These are phyloP conservation scores for Cystobasidiaceae sp. DNA, from an alignment of 1,284 basidiomycete genomes.

Conservation along the genomic window DNA sequence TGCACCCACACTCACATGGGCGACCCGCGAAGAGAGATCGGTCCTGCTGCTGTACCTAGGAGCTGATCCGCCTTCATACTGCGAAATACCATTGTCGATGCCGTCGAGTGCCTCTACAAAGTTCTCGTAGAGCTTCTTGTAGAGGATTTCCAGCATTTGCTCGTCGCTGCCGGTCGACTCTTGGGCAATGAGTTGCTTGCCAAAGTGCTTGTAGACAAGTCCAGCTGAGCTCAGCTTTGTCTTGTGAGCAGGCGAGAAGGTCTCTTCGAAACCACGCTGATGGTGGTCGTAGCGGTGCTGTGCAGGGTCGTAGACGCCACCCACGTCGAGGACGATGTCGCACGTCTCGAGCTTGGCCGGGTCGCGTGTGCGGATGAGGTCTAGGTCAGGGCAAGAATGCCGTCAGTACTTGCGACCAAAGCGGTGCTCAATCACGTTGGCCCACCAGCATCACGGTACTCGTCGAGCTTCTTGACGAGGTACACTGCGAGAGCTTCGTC, in stretches of 20 bases:
- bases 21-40: constrained; percentile 75
- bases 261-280: constrained; percentile 84
- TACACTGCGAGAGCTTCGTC: constrained; percentile 94
- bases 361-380: constrained; percentile 74
- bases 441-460: constrained; percentile 69
- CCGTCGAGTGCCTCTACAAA: constrained; percentile 65
- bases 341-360: constrained; percentile 71
- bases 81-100: constrained; percentile 89
- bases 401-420: neutral
- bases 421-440: neutral
- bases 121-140: constrained; percentile 76
- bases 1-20: constrained; percentile 45
- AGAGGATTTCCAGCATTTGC: constrained; percentile 66
- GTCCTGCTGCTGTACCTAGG: constrained; percentile 66
- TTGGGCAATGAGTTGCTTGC: constrained; percentile 50
- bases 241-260: constrained; percentile 70
- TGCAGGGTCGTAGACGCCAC: constrained; percentile 78
- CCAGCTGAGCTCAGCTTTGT: constrained; percentile 93
- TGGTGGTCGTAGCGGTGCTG: constrained; percentile 89
- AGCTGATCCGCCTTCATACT: constrained; percentile 58
- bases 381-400: constrained; percentile 48
- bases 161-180: constrained; percentile 42
- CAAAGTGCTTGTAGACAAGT: constrained; percentile 96
- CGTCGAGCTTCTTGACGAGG: constrained; percentile 70
- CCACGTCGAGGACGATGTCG: constrained; percentile 97